Base-by-base conservation (phyloP, 176 grass and related monocot genomes). In the Microstegium vimineum region DNA sequence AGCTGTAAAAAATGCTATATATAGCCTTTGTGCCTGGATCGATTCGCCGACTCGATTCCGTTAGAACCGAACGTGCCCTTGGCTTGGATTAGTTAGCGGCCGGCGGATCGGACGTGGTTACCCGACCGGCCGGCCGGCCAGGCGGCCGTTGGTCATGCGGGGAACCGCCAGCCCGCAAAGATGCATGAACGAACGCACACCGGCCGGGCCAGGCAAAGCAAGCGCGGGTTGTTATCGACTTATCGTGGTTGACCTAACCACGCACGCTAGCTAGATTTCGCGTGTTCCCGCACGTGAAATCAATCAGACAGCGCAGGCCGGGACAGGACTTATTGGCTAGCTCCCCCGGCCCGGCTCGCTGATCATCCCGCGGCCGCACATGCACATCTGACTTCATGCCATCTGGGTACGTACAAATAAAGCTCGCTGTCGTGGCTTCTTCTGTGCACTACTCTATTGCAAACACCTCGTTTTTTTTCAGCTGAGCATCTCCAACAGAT, bases 121-220 rank as follows among this genome's bases (percentile, higher is more conserved):
- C 47, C 5, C 5, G 41, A 10, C 1, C 8, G 40, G 40, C 40
- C 5, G 17, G 17, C 0, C 14, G 45, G 5, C 17, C 49, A 18
- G 49, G 16, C 15, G 51, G 22, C 9, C 22, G 56, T 26, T 60
- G 57, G 12, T 62, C 31, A 35, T 66, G 63, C 63, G 3, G 1
- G 12, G 16, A 23, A 69, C 12, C 66, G 18, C 34, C 22, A 14
- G 10, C 22, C 66, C 66, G 36, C 66, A 25, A 40, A 69, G 33
- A 41, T 69, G 66, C 66, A 69, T 69, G 66, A 69, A 69, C 66
- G 66, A 69, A 69, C 66, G 36, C 35, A 11, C 66, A 69, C 18
- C 65, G 65, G 1, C 33, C 65, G 33, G 49, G 49, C 49, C 49
- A 52, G 49, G 49, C 47, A 5, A 52, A 2, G 22, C 65, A 52